These are phyloP conservation scores for Thielaviopsis populi DNA, from an alignment of 2,329 filamentous ascomycete genomes.

Conservation along the genomic window DNA sequence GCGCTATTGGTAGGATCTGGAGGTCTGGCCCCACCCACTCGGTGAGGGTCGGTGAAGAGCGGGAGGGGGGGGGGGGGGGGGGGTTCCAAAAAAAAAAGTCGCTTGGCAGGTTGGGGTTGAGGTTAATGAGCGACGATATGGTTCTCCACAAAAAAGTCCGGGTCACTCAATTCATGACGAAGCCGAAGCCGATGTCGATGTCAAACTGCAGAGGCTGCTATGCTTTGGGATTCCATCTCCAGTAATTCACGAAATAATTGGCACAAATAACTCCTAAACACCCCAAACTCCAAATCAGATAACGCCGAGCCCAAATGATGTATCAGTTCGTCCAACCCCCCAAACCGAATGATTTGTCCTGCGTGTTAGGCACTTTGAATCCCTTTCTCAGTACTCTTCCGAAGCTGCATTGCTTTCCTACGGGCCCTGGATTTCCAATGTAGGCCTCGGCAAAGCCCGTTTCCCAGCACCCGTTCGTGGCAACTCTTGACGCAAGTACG, in stretches of 20 bases:
- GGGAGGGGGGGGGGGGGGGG: too few relatives aligned
- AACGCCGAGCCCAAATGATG: neutral
- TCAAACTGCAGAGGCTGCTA: too few relatives aligned
- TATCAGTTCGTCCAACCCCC: neutral
- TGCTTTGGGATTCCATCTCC: too few relatives aligned
- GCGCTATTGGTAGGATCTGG: neutral
- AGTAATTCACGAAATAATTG: neutral
- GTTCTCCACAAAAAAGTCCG: neutral
- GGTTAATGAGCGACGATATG: neutral
- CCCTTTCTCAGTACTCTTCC: neutral
- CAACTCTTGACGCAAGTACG: slow-evolving; percentile 13
- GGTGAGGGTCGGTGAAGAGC: slow-evolving; percentile 6
- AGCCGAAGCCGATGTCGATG: too few relatives aligned
- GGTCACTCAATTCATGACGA: neutral
- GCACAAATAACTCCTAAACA: neutral
- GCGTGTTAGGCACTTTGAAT: neutral
- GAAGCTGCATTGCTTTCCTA: neutral
- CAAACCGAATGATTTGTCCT: too few relatives aligned
- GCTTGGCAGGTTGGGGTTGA: neutral
- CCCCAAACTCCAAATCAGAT: neutral
- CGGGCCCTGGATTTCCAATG: slow-evolving; percentile 11
- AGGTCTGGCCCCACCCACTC: neutral
- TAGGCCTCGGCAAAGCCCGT: slow-evolving; percentile 7
- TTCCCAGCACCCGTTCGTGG: slow-evolving; percentile 14
- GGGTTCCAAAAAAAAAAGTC: too few relatives aligned